phyloP scores from a whole-genome alignment of 2,329 filamentous ascomycete genomes.

The Exutisphaerella laricina region DNA sequence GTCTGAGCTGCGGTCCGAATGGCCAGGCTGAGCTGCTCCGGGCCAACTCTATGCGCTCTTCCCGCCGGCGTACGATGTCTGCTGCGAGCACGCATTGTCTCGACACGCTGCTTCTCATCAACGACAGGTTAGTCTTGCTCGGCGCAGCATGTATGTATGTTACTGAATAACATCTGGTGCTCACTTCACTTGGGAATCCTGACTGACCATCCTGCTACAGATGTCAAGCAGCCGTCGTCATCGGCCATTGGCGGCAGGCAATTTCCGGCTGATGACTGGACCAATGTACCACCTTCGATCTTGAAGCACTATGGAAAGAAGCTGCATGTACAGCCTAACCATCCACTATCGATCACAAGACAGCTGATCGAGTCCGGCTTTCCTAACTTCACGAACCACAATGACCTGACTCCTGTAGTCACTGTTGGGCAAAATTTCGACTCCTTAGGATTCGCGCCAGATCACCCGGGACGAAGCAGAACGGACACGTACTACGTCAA shows the following conservation, averaged over 20 bases:
- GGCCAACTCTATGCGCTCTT: slow-evolving; percentile 15
- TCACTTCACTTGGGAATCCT: slow-evolving; percentile 8
- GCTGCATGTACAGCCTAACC: slow-evolving; percentile 85
- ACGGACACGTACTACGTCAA: slow-evolving; percentile 98
- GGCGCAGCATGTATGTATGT: neutral
- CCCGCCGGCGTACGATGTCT: slow-evolving; percentile 18
- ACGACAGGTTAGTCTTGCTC: slow-evolving; percentile 17
- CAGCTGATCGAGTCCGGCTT: slow-evolving; percentile 90
- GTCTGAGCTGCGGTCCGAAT: slow-evolving; percentile 7
- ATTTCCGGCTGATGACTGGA: slow-evolving; percentile 72
- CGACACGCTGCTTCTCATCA: slow-evolving; percentile 14
- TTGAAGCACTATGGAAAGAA: slow-evolving; percentile 66
- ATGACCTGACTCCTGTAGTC: slow-evolving; percentile 75
- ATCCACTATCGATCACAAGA: slow-evolving; percentile 85
- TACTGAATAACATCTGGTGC: slow-evolving; percentile 9
- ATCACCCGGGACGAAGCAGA: slow-evolving; percentile 80
- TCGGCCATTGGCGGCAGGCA: slow-evolving; percentile 56
- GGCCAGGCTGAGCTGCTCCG: slow-evolving; percentile 13
- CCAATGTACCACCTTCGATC: slow-evolving; percentile 75
- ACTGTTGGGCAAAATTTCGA: slow-evolving; percentile 88
- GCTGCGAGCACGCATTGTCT: slow-evolving; percentile 20
- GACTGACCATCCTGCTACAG: slow-evolving; percentile 15
- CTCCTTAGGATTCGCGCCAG: slow-evolving; percentile 80
- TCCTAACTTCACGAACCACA: slow-evolving; percentile 70
- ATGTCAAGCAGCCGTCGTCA: slow-evolving; percentile 32